These are phyloP conservation scores for Claviceps sp. DNA, from an alignment of 2,329 filamentous ascomycete species.

Conservation along the genomic window DNA sequence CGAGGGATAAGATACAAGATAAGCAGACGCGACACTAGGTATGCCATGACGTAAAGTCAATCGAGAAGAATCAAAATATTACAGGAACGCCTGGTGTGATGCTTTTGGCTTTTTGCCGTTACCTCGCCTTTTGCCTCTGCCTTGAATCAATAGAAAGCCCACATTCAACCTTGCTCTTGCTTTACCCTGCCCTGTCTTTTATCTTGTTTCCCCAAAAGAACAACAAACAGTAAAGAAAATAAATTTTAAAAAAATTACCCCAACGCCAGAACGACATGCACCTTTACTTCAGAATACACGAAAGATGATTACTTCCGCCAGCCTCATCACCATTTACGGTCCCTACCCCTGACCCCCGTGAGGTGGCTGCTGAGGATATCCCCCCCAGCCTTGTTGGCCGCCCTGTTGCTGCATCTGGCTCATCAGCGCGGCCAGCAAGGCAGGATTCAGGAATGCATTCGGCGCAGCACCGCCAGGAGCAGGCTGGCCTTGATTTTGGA, in stretches of 20 bases:
- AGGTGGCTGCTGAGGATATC: conserved; percentile 15
- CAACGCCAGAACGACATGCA: neutral
- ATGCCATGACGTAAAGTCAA: neutral
- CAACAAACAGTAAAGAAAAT: neutral
- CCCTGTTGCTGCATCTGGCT: conserved; percentile 27
- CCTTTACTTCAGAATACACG: neutral
- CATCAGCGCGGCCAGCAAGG: conserved; percentile 39
- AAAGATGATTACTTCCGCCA: neutral
- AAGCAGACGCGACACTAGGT: too few relatives aligned
- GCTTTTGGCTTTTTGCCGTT: too few relatives aligned
- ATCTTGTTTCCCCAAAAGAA: too few relatives aligned
- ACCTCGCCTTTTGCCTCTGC: neutral
- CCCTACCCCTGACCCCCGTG: conserved; percentile 7
- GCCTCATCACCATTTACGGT: neutral
- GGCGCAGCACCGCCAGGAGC: conserved; percentile 21
- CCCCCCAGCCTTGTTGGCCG: conserved; percentile 14
- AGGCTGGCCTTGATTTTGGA: conserved; percentile 13
- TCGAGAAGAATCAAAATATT: neutral
- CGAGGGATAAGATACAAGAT: too few relatives aligned
- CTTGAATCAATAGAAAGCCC: neutral
- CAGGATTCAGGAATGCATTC: conserved; percentile 38
- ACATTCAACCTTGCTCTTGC: too few relatives aligned
- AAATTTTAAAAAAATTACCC: neutral
- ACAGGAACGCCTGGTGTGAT: neutral
- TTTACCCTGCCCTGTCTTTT: too few relatives aligned